Conservation (phyloP, 257 asterid genomes). For the Nicotiana attenuata region DNA sequence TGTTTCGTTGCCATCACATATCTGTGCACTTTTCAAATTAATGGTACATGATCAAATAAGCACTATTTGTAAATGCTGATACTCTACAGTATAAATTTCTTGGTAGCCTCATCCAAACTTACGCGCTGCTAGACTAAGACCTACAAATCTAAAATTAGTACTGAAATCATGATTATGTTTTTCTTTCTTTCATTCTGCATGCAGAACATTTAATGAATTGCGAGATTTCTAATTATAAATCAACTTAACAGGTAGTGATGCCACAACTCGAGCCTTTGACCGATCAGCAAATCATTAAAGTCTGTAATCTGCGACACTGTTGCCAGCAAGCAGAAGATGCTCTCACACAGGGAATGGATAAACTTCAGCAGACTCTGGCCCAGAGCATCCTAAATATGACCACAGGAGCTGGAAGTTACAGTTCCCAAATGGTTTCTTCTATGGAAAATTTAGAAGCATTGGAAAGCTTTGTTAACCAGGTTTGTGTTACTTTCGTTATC, state of each 20-base stretch:
- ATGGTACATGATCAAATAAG: background rate
- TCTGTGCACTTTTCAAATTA: background rate
- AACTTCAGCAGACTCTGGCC: slow-evolving; percentile 74
- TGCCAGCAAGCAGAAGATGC: slow-evolving; percentile 98
- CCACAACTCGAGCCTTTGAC: slow-evolving; percentile 66
- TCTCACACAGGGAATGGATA: slow-evolving; percentile 81
- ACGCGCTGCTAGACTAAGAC: background rate
- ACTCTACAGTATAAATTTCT: background rate
- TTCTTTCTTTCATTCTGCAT: background rate
- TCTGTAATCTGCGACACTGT: slow-evolving; percentile 52
- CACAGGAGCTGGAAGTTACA: slow-evolving; percentile 41
- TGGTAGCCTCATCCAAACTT: background rate
- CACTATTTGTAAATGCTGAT: background rate
- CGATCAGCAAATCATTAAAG: slow-evolving; percentile 49
- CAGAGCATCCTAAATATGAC: slow-evolving; percentile 56
- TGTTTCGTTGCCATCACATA: background rate
- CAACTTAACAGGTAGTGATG: slow-evolving; percentile 48
- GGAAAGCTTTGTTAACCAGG: slow-evolving; percentile 74
- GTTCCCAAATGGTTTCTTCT: slow-evolving; percentile 51
- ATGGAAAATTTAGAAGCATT: slow-evolving; percentile 68
- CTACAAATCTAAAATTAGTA: background rate
- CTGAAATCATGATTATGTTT: background rate
- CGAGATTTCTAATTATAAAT: background rate
- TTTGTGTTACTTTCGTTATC: slow-evolving; percentile 12
- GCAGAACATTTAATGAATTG: background rate